phyloP scores from a whole-genome alignment of 73 alveolate genomes.

The Paraurostyla sp. region DNA sequence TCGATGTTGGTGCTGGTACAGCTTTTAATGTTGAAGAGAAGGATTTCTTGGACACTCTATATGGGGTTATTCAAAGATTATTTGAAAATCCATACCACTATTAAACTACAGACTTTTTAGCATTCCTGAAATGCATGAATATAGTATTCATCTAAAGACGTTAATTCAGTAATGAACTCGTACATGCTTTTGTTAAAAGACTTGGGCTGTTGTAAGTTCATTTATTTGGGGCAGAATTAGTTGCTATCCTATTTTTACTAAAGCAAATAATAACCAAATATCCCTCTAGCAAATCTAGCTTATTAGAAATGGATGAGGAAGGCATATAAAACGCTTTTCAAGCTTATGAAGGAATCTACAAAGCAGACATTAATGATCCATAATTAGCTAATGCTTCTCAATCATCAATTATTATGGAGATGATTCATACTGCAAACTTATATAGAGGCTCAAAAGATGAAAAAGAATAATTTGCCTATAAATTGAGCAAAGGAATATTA shows the following conservation, averaged over 20 bases:
- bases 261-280: slow-evolving; percentile 51
- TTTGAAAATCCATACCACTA: slow-evolving; percentile 7
- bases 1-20: slow-evolving; percentile 71
- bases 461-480: neutral
- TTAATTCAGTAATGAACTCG: slow-evolving; percentile 61
- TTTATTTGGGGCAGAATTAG: slow-evolving; percentile 11
- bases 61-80: slow-evolving; percentile 21
- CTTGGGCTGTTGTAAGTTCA: slow-evolving; percentile 43
- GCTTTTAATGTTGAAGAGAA: slow-evolving; percentile 75
- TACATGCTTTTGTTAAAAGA: slow-evolving; percentile 64
- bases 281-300: slow-evolving; percentile 28
- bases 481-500: slow-evolving; percentile 7
- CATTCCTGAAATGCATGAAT: slow-evolving; percentile 55
- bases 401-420: slow-evolving; percentile 8
- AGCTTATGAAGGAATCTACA: slow-evolving; percentile 24
- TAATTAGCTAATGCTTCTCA: slow-evolving; percentile 26
- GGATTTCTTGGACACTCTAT: slow-evolving; percentile 63
- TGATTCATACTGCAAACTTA: neutral
- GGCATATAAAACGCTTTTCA: slow-evolving; percentile 13
- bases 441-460: neutral
- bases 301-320: slow-evolving; percentile 30
- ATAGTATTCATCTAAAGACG: slow-evolving; percentile 62
- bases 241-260: slow-evolving; percentile 42
- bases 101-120: slow-evolving; percentile 50
- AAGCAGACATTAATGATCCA: slow-evolving; percentile 59